A percentile compares a stretch with the other conserved stretches of the same genome.
Conservation (phyloP, 139 green algal species). For the Volvox reticuliferus region DNA sequence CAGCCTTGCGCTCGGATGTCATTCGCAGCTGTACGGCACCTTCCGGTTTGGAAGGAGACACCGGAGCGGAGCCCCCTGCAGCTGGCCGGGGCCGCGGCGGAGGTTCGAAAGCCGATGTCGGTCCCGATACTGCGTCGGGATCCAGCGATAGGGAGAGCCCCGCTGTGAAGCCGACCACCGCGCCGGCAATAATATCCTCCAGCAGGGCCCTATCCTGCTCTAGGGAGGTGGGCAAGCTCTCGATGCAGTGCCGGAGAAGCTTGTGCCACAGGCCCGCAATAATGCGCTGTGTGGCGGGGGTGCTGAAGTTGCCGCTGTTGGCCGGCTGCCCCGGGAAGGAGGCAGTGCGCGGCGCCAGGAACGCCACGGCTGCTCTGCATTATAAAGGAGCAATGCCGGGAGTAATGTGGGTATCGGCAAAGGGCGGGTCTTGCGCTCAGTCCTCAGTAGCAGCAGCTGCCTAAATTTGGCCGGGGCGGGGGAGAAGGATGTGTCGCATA, state of each 20-base stretch:
- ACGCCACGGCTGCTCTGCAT: not conserved
- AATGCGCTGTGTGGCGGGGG: constrained; percentile 43
- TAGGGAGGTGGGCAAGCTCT: constrained; percentile 22
- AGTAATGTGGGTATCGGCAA: too few relatives aligned
- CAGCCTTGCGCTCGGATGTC: not conserved
- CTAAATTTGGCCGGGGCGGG: too few relatives aligned
- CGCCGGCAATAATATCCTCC: not conserved
- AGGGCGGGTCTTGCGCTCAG: too few relatives aligned
- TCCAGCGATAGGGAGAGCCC: not conserved
- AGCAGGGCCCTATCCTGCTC: constrained; percentile 3
- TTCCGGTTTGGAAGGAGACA: too few relatives aligned
- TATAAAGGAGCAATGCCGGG: too few relatives aligned
- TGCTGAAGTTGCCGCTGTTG: constrained; percentile 6
- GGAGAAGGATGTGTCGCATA: too few relatives aligned
- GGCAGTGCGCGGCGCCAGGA: not conserved
- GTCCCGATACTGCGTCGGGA: not conserved
- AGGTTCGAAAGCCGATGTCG: not conserved
- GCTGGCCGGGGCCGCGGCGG: not conserved
- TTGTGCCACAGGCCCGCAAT: constrained; percentile 41
- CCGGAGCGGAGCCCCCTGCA: not conserved
- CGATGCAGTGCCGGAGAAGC: constrained; percentile 17
- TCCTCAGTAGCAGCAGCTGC: too few relatives aligned
- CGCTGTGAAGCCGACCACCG: not conserved
- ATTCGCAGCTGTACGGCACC: not conserved
- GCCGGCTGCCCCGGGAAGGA: not conserved